Conservation (phyloP, 1,284 basidiomycete genomes). For the Austropuccinia psidii region DNA sequence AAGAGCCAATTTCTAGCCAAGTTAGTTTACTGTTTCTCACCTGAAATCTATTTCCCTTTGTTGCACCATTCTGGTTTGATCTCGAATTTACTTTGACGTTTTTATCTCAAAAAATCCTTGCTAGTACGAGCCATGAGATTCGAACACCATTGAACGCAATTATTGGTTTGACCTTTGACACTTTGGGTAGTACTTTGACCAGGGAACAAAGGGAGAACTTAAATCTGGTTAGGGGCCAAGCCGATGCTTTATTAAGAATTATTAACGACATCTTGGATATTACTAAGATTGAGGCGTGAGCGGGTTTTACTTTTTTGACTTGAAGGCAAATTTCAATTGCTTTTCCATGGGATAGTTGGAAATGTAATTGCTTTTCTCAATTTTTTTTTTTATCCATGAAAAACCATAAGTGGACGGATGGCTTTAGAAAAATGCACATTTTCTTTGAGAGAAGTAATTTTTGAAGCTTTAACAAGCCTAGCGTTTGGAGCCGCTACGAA, state of each 20-base stretch:
- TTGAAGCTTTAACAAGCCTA: conserved; percentile 29
- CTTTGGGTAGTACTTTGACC: conserved; percentile 31
- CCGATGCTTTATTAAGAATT: conserved; percentile 26
- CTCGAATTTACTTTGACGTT: neutral
- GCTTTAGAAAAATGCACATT: conserved; percentile 33
- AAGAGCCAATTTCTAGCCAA: conserved; percentile 37
- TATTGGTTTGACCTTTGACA: conserved; percentile 34
- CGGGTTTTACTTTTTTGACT: neutral
- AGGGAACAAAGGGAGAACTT: conserved; percentile 35
- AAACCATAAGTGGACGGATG: conserved; percentile 25
- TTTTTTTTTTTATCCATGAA: neutral
- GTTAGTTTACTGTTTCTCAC: neutral
- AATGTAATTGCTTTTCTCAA: neutral
- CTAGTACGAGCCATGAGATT: conserved; percentile 35
- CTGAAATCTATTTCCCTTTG: neutral
- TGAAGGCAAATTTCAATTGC: too few species aligned
- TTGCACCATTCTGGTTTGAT: neutral
- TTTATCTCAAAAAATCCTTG: neutral
- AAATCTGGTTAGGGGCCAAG: conserved; percentile 28
- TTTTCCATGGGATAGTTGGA: neutral
- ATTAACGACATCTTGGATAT: conserved; percentile 36
- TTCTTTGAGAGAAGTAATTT: conserved; percentile 31
- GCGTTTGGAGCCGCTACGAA: conserved; percentile 30
- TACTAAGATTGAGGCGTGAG: conserved; percentile 37
- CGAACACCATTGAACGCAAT: conserved; percentile 35